phyloP scores from a whole-genome alignment of 305 asterid genomes.

The Fraxinus ornus region DNA sequence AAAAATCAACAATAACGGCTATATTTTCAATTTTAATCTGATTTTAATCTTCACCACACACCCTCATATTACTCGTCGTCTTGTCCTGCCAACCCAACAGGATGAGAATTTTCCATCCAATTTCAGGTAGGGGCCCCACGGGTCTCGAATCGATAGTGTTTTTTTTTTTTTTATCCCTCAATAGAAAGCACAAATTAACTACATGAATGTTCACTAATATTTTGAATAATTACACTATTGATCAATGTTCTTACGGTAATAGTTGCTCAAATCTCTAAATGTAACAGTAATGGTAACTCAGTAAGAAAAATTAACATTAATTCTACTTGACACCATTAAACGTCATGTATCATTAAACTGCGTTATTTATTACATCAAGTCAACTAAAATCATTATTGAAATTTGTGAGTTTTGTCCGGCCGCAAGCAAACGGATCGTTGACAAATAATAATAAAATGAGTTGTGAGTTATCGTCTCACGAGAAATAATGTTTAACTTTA shows the following conservation, averaged over 20 bases:
- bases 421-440: no score
- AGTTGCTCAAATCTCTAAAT: not conserved
- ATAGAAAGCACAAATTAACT: not conserved
- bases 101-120: not conserved
- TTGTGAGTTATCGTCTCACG: no score
- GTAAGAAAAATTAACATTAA: not conserved
- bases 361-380: not conserved
- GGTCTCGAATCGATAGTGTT: not conserved
- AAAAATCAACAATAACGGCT: no score
- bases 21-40: no score
- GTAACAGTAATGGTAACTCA: not conserved
- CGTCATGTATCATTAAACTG: not conserved
- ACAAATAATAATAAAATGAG: no score
- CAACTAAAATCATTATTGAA: no score
- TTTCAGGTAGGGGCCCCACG: not conserved
- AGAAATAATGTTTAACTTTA: no score
- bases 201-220: not conserved
- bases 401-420: no score
- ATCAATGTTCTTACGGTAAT: not conserved
- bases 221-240: not conserved
- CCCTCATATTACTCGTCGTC: not conserved
- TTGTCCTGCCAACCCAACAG: not conserved
- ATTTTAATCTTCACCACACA: no score
- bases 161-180: not conserved
- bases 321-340: not conserved